These are phyloP conservation scores for Daldinia decipiens DNA, from an alignment of 495 filamentous ascomycete species.

Conservation along the genomic window DNA sequence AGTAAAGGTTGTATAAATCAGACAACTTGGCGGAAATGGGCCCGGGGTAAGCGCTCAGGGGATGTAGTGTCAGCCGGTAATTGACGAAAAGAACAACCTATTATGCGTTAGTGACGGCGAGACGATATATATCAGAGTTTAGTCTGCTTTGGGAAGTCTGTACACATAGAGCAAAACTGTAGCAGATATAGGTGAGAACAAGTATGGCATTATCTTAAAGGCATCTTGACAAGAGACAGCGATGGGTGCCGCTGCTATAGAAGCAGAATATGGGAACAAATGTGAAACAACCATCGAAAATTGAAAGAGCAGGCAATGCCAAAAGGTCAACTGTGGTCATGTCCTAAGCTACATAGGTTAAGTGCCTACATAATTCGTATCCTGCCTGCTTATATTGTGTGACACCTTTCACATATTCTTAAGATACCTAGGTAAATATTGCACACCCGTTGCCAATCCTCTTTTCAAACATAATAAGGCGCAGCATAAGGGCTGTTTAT, in stretches of 20 bases:
- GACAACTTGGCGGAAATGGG: constrained; percentile 58
- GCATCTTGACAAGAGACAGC: background rate
- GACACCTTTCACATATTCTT: no score
- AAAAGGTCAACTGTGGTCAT: no score
- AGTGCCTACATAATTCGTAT: no score
- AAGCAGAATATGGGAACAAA: background rate
- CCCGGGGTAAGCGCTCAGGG: constrained; percentile 60
- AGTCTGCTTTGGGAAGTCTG: background rate
- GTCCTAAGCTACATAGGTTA: no score
- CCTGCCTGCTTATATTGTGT: no score
- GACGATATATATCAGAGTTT: background rate
- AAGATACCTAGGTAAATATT: no score
- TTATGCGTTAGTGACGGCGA: background rate
- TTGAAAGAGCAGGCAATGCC: no score
- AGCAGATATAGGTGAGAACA: background rate
- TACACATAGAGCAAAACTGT: background rate
- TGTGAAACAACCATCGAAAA: no score
- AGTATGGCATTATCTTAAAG: background rate
- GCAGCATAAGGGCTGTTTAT: no score
- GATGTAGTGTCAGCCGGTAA: constrained; percentile 45
- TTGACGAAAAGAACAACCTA: background rate
- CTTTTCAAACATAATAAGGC: no score
- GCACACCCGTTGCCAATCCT: no score
- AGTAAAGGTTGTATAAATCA: constrained; percentile 51
- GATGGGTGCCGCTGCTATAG: background rate